These are phyloP conservation scores for Agrocybe pediades DNA, from an alignment of 768 basidiomycete genomes.

Conservation along the genomic window DNA sequence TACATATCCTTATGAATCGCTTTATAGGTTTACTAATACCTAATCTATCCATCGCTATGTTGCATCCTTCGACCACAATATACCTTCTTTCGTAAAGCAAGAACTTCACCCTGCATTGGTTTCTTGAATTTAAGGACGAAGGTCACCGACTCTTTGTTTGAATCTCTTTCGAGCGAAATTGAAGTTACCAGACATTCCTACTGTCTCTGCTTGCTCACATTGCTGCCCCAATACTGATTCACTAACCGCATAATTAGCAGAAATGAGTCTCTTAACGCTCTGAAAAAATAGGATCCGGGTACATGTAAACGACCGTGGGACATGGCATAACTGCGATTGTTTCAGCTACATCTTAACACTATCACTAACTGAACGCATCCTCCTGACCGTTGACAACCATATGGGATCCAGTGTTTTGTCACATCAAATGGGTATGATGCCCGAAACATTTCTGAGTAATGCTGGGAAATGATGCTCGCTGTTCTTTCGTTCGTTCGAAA, in stretches of 20 bases:
- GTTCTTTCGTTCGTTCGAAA: not conserved
- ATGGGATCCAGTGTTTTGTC: not conserved
- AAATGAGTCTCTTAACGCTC: no score
- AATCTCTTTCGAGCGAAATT: no score
- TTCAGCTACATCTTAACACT: not conserved
- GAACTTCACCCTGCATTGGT: no score
- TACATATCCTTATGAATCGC: not conserved
- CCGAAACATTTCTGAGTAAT: not conserved
- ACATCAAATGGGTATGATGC: not conserved
- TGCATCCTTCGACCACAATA: not conserved
- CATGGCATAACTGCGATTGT: not conserved
- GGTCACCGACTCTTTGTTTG: no score
- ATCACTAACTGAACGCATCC: not conserved
- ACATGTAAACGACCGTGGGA: not conserved
- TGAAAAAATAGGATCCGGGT: not conserved
- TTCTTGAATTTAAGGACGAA: no score
- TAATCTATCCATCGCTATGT: constrained; percentile 6
- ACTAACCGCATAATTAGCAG: no score
- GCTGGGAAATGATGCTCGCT: not conserved
- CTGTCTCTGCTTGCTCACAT: no score
- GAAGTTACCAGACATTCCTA: no score
- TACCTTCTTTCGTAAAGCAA: no score
- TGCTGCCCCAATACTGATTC: no score
- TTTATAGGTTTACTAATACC: constrained; percentile 13
- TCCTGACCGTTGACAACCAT: not conserved